These are phyloP conservation scores for Acanthamoeba divionensis DNA, from an alignment of 208 protist genomes.

Conservation along the genomic window DNA sequence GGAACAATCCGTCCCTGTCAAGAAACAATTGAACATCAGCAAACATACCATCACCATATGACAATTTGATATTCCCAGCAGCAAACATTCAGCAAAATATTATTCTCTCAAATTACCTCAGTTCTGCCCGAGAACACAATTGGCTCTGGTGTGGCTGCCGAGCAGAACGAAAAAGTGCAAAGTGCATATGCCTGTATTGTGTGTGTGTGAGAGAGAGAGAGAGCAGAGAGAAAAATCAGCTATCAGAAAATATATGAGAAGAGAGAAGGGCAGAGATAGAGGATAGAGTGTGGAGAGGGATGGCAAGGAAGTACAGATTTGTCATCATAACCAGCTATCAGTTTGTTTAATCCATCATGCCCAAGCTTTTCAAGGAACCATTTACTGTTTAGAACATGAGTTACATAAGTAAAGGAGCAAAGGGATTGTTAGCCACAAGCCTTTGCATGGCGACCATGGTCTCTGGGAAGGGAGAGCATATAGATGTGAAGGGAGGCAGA, in stretches of 20 bases:
- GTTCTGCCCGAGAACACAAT: constrained; percentile 76
- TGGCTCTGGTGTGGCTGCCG: constrained; percentile 67
- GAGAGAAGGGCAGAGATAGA: not conserved
- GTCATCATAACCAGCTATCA: constrained; percentile 89
- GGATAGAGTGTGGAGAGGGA: no score
- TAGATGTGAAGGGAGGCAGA: not conserved
- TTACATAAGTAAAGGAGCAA: not conserved
- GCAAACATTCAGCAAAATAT: no score
- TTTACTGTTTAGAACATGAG: constrained; percentile 75
- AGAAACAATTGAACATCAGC: no score
- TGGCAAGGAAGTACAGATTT: constrained; percentile 72
- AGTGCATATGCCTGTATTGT: constrained; percentile 76
- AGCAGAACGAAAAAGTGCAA: constrained; percentile 81
- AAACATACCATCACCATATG: no score
- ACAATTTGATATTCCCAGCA: no score
- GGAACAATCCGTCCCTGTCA: constrained; percentile 80
- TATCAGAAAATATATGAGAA: not conserved
- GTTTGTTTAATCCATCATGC: constrained; percentile 87
- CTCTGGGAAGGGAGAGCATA: not conserved
- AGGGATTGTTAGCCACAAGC: no score
- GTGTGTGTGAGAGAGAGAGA: not conserved
- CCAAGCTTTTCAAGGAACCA: constrained; percentile 94
- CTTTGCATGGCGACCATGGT: no score
- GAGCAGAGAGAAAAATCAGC: no score
- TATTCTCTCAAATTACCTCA: not conserved